Evolutionary conservation across 306 rosid species (phyloP), one percentile per base, ranked within the genome.

Genomic region (Prunus mume): DNA sequence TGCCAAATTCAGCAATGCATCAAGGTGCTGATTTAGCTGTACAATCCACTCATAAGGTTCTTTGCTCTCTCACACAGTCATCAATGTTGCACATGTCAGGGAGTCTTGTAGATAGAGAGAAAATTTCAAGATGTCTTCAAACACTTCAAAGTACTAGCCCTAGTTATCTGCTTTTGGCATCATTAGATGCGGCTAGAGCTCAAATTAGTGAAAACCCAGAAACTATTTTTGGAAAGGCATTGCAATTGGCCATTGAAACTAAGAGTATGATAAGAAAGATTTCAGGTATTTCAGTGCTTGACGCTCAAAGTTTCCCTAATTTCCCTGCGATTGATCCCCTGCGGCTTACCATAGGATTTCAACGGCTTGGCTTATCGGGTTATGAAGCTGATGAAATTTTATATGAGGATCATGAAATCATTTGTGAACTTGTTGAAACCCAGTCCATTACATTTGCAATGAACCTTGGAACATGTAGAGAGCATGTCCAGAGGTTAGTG

Each of bases 61-160:
- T 92, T 46, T 86, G 87, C 85, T 88, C 97, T 75, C 93, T 92
- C 43, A 90, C 97, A 19, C 98, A 90, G 76, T 87, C 97, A 77
- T 93, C 97, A 7, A 93, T 93, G 98, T 56, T 93, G 28, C 98
- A 93, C 87, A 85, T 88, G 96, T 86, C 88, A 0, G 87, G 97
- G 5, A 69, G 81, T 69, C 71, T 87, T n/a, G 83, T 90, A 46
- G 91, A 90, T 67, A 83, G 85, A 74, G 90, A 86, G 34, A 86
- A 78, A 76, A 82, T 93, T 34, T 83, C 87, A 76, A 78, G 87
- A 79, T 93, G 97, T 75, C 93, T 93, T 60, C 97, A 90, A 85
- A 86, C 86, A 65, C 94, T 93, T 79, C 98, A 93, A 88, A 86
- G 90, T 69, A 87, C 91, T 41, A 93, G 98, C 77, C 98, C 98